A percentile compares a stretch with the other conserved stretches of the same genome.
phyloP scores from a whole-genome alignment of 306 rosid species.

The Cicer chorassanicum region DNA sequence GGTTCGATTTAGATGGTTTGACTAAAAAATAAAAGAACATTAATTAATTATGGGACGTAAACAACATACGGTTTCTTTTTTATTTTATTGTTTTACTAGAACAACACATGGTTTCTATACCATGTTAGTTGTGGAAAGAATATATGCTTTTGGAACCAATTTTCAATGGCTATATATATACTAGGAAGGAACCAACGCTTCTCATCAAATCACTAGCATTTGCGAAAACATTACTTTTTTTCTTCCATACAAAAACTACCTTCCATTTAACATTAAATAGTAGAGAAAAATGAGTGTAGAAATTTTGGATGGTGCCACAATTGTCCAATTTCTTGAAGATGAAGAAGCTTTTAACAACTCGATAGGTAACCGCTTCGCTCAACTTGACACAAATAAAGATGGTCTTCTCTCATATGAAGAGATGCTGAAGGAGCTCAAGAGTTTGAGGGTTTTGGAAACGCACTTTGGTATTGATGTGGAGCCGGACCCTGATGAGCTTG shows the following conservation, averaged over 20 bases:
- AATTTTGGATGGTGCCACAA: conserved; percentile 70
- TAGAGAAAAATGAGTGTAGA: conserved; percentile 73
- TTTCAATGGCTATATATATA: conserved; percentile 32
- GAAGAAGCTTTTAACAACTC: conserved; percentile 63
- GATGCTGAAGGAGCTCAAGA: conserved; percentile 74
- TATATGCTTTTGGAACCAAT: conserved; percentile 38
- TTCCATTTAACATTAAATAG: conserved; percentile 2
- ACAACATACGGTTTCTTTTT: no score
- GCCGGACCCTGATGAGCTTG: conserved; percentile 63
- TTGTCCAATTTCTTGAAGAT: conserved; percentile 67
- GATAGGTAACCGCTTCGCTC: conserved; percentile 49
- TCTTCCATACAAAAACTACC: conserved; percentile 7
- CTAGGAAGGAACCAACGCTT: conserved; percentile 10
- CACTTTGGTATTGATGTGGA: conserved; percentile 72
- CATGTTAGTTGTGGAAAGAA: conserved; percentile 29
- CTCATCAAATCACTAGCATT: conserved; percentile 40
- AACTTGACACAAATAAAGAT: conserved; percentile 63
- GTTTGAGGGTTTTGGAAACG: conserved; percentile 66
- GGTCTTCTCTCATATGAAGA: conserved; percentile 70
- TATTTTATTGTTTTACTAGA: neutral
- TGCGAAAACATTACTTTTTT: conserved; percentile 20
- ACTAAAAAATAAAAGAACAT: no score
- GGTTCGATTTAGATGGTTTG: no score
- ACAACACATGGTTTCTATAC: conserved; percentile 39
- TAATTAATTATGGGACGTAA: no score